Evolutionary conservation across 2,329 filamentous ascomycete species (phyloP), one percentile per base, ranked within the genome.

Genomic region (Botrytis paeoniae): DNA sequence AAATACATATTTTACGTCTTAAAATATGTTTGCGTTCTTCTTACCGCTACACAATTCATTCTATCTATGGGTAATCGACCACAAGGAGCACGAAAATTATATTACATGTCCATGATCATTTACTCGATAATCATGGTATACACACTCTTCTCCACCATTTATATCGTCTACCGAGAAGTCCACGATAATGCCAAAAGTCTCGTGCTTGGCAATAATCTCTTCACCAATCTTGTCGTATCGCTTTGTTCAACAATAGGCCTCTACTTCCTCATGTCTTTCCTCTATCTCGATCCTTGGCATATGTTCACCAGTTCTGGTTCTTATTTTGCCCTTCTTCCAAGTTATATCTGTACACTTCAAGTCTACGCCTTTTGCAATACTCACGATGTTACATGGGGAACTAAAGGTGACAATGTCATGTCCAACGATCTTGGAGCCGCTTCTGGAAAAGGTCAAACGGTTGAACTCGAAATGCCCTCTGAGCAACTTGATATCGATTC

Each of bases 341-440:
- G 88, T 57, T 99, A 98, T 85, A 97, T 99, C 83, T 98, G 96
- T 85, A 98, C 94, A 0, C 87, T 99, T 3, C 96, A 99, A 83
- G 94, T 98, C 32, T 99, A 99, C 83, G 96, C 96, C 61, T 99
- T 99, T 83, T 98, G 96, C 86, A 99, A 99, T 85, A 97, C 95
- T 0, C 96, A 99, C 88, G 96, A 99, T 81, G 94, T 99, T 32
- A 97, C 95, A 0, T 99, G 96, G 96, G 96, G 96, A 62, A 99
- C 96, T 63, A 99, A 99, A 84, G 96, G 96, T 73, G 96, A 99
- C 86, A 99, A 99, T 82, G 90, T 97, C 51, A 91, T 96, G 79
- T 92, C 93, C 82, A 98, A 93, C 12, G 97, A 99, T 81, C 89
- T 99, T 0, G 96, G 96, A 73, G 90, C 93, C 9, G 96, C 97